Evolutionary conservation across 2,329 filamentous ascomycete genomes (phyloP).

Genomic region (Epichloe gansuensis): DNA sequence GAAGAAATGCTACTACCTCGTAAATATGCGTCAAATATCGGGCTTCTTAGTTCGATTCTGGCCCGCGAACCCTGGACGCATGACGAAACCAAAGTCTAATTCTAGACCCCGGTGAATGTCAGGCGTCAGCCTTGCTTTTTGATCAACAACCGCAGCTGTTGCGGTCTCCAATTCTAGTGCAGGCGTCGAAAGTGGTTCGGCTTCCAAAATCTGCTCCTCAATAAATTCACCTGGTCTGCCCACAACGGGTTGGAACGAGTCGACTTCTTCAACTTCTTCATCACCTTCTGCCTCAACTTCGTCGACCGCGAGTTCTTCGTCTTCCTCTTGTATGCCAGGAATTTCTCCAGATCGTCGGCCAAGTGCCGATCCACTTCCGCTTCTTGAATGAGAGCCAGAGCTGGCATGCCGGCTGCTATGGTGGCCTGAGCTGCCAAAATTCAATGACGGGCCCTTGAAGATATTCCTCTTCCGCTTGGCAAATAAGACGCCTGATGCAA

Average conservation of each 20-base stretch:
- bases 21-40: too few species aligned
- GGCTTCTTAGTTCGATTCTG: too few species aligned
- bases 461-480: constrained; percentile 70
- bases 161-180: not conserved
- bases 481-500: constrained; percentile 56
- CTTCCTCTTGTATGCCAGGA: constrained; percentile 52
- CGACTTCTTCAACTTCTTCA: constrained; percentile 43
- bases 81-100: too few species aligned
- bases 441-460: constrained; percentile 68
- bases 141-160: not conserved
- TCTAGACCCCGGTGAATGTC: not conserved
- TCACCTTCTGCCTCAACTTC: constrained; percentile 32
- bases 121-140: not conserved
- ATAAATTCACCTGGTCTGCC: constrained; percentile 30
- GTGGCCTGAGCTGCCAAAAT: constrained; percentile 31
- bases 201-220: constrained; percentile 36
- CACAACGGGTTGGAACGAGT: constrained; percentile 42
- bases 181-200: not conserved
- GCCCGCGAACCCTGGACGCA: too few species aligned
- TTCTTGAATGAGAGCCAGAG: constrained; percentile 37
- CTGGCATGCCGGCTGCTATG: constrained; percentile 26
- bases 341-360: constrained; percentile 63
- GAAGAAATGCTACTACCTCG: too few species aligned
- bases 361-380: constrained; percentile 48
- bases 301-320: constrained; percentile 36